These are phyloP conservation scores for Eimeria tenella DNA, from an alignment of 169 alveolate genomes.

Conservation along the genomic window DNA sequence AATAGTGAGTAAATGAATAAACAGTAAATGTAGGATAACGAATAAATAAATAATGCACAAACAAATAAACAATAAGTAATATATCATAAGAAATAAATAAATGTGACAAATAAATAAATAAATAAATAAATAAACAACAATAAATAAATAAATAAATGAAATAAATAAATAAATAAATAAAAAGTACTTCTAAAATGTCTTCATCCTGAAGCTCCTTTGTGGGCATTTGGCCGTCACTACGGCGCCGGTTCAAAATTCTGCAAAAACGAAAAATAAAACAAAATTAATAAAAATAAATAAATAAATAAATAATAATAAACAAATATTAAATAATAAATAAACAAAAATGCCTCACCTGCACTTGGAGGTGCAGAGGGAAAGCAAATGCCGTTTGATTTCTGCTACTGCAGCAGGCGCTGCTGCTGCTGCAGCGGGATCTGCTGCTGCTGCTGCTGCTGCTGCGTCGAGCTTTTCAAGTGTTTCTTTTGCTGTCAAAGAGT, in stretches of 20 bases:
- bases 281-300: no score
- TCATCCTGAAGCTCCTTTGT: not conserved
- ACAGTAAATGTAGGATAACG: not conserved
- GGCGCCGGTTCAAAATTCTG: not conserved
- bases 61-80: no score
- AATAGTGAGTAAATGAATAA: no score
- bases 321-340: not conserved
- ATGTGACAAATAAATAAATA: no score
- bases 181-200: not conserved
- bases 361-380: constrained; percentile 21
- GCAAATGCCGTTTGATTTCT: not conserved
- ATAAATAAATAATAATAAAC: no score
- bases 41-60: not conserved
- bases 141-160: no score
- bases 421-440: no score
- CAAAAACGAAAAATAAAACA: no score
- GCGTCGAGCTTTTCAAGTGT: not conserved
- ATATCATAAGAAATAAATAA: not conserved
- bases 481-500: constrained; percentile 8
- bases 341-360: not conserved
- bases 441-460: not conserved
- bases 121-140: no score
- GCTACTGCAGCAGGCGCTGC: no score
- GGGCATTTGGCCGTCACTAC: not conserved
- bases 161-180: no score